Percentiles rank a stretch among this genome's conserved stretches.
These are phyloP conservation scores for Cystobasidium onofrii DNA, from an alignment of 768 basidiomycete genomes.

Conservation along the genomic window DNA sequence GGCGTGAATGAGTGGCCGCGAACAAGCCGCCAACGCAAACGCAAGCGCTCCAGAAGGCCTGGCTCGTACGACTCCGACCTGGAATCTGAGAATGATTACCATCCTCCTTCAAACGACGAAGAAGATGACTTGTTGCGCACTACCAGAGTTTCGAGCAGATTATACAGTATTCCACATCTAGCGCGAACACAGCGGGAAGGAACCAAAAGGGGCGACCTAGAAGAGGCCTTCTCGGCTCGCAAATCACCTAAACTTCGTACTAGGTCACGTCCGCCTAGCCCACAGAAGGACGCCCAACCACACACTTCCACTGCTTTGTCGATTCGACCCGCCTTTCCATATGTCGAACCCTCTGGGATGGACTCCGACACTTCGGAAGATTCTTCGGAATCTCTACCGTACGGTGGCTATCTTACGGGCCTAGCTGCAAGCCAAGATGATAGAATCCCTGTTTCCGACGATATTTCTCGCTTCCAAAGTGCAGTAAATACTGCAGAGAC, in stretches of 20 bases:
- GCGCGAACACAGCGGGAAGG: background rate
- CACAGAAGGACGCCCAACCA: background rate
- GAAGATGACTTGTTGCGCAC: background rate
- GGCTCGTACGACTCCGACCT: background rate
- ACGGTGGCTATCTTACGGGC: slow-evolving; percentile 68
- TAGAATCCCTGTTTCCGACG: slow-evolving; percentile 56
- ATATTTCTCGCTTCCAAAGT: slow-evolving; percentile 65
- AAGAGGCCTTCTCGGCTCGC: background rate
- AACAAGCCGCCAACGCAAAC: no score
- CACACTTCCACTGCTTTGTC: no score
- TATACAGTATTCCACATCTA: background rate
- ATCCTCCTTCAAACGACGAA: background rate
- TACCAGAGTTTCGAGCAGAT: background rate
- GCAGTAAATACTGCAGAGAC: slow-evolving; percentile 63
- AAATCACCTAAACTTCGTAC: background rate
- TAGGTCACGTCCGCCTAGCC: background rate
- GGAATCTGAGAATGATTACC: background rate
- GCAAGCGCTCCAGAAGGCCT: background rate
- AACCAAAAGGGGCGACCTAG: background rate
- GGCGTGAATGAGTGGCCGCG: no score
- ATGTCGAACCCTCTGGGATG: no score
- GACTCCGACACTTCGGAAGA: slow-evolving; percentile 48
- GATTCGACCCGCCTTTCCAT: no score
- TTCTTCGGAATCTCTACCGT: slow-evolving; percentile 48
- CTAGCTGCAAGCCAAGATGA: slow-evolving; percentile 65